Percentiles rank a stretch among this genome's conserved stretches.
These are phyloP conservation scores for Hymenoscyphus fraxineus DNA, from an alignment of 2,329 filamentous ascomycete genomes.

Conservation along the genomic window DNA sequence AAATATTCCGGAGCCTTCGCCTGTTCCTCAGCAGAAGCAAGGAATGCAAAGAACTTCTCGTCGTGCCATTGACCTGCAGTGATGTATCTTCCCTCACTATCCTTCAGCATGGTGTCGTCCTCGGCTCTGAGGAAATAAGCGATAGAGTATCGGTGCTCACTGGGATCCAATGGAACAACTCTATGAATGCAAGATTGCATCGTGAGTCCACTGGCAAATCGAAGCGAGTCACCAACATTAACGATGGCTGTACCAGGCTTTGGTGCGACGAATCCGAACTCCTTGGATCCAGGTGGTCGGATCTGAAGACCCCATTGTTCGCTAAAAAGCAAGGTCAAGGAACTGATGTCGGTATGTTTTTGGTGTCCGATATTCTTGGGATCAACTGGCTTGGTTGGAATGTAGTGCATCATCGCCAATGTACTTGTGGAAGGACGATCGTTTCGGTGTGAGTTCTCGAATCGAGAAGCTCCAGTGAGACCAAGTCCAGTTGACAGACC, in stretches of 20 bases:
- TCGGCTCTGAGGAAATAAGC: slow-evolving; percentile 57
- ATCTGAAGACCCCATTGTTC: slow-evolving; percentile 51
- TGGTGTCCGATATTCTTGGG: slow-evolving; percentile 48
- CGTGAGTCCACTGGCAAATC: slow-evolving; percentile 50
- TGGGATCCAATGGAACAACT: slow-evolving; percentile 49
- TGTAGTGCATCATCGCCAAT: slow-evolving; percentile 54
- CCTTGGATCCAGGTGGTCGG: slow-evolving; percentile 45
- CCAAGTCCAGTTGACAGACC: slow-evolving; percentile 45
- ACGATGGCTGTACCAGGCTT: slow-evolving; percentile 50
- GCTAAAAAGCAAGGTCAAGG: slow-evolving; percentile 51
- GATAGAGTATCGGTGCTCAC: slow-evolving; percentile 55
- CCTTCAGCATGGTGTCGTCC: slow-evolving; percentile 53
- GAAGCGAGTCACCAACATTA: slow-evolving; percentile 56
- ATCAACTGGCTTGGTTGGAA: slow-evolving; percentile 42
- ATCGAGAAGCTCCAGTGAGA: slow-evolving; percentile 43
- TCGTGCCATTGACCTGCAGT: slow-evolving; percentile 53
- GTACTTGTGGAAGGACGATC: slow-evolving; percentile 47
- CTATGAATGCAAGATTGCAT: slow-evolving; percentile 56
- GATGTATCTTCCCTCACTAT: slow-evolving; percentile 50
- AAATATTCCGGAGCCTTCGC: slow-evolving; percentile 46
- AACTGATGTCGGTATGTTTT: slow-evolving; percentile 56
- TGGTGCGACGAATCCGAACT: slow-evolving; percentile 47
- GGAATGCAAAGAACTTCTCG: slow-evolving; percentile 50
- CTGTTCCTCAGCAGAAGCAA: slow-evolving; percentile 38
- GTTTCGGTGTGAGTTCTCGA: slow-evolving; percentile 51